phyloP scores from a whole-genome alignment of 2,329 filamentous ascomycete species.

The Xylariaceae sp. region DNA sequence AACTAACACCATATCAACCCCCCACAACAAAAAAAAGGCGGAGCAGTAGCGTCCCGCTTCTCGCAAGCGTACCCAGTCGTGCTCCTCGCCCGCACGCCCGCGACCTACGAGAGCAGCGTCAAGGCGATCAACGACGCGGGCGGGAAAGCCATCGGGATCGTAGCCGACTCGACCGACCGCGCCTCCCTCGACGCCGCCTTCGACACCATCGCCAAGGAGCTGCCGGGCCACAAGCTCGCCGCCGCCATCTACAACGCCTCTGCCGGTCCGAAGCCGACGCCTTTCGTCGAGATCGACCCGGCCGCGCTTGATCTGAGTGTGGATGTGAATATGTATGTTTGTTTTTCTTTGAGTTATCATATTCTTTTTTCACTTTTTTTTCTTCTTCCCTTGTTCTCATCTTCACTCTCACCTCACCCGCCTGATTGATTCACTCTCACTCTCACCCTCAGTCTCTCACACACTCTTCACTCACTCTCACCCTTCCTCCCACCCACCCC shows the following conservation, averaged over 20 bases:
- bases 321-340: slow-evolving; percentile 40
- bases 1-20: neutral
- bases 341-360: too few relatives aligned
- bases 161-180: slow-evolving; percentile 54
- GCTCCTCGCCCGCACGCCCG: slow-evolving; percentile 61
- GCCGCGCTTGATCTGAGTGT: slow-evolving; percentile 44
- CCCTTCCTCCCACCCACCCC: too few relatives aligned
- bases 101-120: slow-evolving; percentile 60
- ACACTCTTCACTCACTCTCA: too few relatives aligned
- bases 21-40: too few relatives aligned
- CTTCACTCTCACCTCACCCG: too few relatives aligned
- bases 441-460: too few relatives aligned
- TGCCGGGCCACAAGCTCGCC: slow-evolving; percentile 49
- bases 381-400: neutral
- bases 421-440: too few relatives aligned
- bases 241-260: slow-evolving; percentile 70
- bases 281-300: slow-evolving; percentile 50
- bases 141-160: slow-evolving; percentile 65
- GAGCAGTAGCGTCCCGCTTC: slow-evolving; percentile 51
- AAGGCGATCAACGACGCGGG: slow-evolving; percentile 61
- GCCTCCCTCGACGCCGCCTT: slow-evolving; percentile 47
- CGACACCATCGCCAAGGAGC: slow-evolving; percentile 52
- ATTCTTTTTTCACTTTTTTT: neutral
- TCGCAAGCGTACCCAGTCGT: slow-evolving; percentile 64
- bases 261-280: slow-evolving; percentile 42